phyloP scores from a whole-genome alignment of 164 flowering plant genomes.

The Echeveria elegans region DNA sequence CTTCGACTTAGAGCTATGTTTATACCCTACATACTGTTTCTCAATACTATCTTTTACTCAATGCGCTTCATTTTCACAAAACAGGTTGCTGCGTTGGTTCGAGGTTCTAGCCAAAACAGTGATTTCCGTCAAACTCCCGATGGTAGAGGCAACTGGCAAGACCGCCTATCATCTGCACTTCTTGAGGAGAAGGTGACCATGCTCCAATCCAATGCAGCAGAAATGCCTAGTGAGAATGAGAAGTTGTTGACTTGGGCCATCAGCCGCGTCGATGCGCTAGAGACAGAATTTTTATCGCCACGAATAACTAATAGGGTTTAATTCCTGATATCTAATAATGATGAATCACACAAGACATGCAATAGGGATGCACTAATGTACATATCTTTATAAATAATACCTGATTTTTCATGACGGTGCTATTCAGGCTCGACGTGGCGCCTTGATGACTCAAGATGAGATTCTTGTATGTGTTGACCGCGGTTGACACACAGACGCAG shows the following conservation, averaged over 20 bases:
- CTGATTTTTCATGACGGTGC: not conserved
- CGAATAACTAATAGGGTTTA: slow-evolving; percentile 79
- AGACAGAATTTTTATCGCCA: slow-evolving; percentile 45
- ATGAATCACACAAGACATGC: not conserved
- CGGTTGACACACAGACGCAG: not conserved
- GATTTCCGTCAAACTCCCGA: not conserved
- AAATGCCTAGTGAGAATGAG: slow-evolving; percentile 63
- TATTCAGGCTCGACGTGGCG: slow-evolving; percentile 6
- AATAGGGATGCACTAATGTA: not conserved
- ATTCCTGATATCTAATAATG: not conserved
- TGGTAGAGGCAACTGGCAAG: not conserved
- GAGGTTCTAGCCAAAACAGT: not conserved
- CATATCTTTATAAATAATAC: not conserved
- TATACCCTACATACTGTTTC: not conserved
- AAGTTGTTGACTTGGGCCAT: slow-evolving; percentile 50
- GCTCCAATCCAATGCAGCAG: not conserved
- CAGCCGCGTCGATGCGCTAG: slow-evolving; percentile 39
- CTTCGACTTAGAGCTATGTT: not conserved
- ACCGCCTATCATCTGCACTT: slow-evolving; percentile 3
- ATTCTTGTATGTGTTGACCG: slow-evolving; percentile 1
- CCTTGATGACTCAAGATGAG: slow-evolving; percentile 7
- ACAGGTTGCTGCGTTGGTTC: not conserved
- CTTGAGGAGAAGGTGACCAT: slow-evolving; percentile 6
- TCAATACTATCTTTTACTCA: not conserved
- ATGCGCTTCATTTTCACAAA: not conserved